These are phyloP conservation scores for Pterocarpus santalinus DNA, from an alignment of 306 rosid genomes.

Conservation along the genomic window DNA sequence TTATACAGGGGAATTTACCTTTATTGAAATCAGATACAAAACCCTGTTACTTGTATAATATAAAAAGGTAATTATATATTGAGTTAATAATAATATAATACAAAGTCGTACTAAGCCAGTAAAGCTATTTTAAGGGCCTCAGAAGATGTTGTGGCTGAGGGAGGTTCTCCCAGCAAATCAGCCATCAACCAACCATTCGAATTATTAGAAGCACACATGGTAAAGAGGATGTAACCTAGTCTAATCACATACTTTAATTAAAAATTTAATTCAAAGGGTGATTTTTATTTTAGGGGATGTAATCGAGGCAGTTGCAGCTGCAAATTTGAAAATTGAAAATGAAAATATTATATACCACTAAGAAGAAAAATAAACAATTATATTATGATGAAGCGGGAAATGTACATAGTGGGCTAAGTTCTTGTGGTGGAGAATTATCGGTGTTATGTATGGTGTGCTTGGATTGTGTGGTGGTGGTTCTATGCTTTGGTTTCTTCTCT, in stretches of 20 bases:
- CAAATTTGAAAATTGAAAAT: conserved; percentile 32
- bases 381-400: conserved; percentile 25
- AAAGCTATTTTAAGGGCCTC: conserved; percentile 44
- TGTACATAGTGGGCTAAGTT: conserved; percentile 38
- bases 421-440: conserved; percentile 70
- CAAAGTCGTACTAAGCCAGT: conserved; percentile 34
- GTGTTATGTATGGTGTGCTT: conserved; percentile 26
- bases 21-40: conserved; percentile 44
- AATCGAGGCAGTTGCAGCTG: conserved; percentile 31
- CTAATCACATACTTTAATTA: conserved; percentile 45
- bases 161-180: conserved; percentile 36
- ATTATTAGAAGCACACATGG: conserved; percentile 43
- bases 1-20: conserved; percentile 41
- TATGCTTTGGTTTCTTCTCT: conserved; percentile 9
- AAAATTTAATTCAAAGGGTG: conserved; percentile 7
- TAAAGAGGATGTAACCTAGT: conserved; percentile 42
- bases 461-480: conserved; percentile 52
- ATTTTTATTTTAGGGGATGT: conserved; percentile 4
- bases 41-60: conserved; percentile 2
- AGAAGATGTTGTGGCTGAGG: conserved; percentile 71
- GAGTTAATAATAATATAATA: neutral
- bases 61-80: neutral
- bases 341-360: neutral
- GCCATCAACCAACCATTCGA: conserved; percentile 36
- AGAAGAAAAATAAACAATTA: neutral